Percentiles rank a stretch among this genome's conserved stretches.
These are phyloP conservation scores for Salix caprea DNA, from an alignment of 345 rosid species.

Conservation along the genomic window DNA sequence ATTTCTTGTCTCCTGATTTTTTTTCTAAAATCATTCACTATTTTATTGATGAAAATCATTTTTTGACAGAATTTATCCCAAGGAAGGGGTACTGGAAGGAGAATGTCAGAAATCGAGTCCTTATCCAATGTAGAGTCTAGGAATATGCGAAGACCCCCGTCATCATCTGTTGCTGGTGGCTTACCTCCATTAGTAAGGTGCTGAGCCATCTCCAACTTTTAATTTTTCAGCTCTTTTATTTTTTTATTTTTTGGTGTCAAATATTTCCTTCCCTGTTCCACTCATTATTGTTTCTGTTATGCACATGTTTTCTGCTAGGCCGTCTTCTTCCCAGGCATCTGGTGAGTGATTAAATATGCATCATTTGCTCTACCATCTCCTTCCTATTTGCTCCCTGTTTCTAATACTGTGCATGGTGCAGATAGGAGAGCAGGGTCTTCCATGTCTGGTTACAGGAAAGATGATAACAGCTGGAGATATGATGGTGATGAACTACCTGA, in stretches of 20 bases:
- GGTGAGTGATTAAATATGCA: slow-evolving; percentile 46
- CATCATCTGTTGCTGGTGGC: slow-evolving; percentile 79
- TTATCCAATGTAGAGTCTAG: slow-evolving; percentile 57
- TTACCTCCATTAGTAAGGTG: slow-evolving; percentile 93
- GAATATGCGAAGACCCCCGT: slow-evolving; percentile 55
- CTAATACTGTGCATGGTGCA: slow-evolving; percentile 23
- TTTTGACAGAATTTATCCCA: slow-evolving; percentile 58
- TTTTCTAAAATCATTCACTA: not conserved
- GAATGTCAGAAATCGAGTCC: slow-evolving; percentile 54
- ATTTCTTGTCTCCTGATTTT: not conserved
- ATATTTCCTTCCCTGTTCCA: not conserved
- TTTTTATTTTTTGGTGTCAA: not conserved
- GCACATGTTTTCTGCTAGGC: slow-evolving; percentile 37
- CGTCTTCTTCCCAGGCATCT: slow-evolving; percentile 53
- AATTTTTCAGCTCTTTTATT: not conserved
- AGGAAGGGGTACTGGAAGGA: slow-evolving; percentile 60
- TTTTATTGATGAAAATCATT: not conserved
- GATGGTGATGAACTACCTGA: slow-evolving; percentile 60
- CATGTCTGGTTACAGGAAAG: slow-evolving; percentile 66
- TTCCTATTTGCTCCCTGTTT: slow-evolving; percentile 4
- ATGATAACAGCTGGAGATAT: slow-evolving; percentile 81
- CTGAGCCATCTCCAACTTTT: slow-evolving; percentile 8
- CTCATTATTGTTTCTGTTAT: slow-evolving; percentile 14
- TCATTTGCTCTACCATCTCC: not conserved
- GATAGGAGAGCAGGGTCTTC: slow-evolving; percentile 87